Evolutionary conservation across 2,329 filamentous ascomycete species (phyloP), one percentile per base, ranked within the genome.

Genomic region (Fusarium coffeatum): DNA sequence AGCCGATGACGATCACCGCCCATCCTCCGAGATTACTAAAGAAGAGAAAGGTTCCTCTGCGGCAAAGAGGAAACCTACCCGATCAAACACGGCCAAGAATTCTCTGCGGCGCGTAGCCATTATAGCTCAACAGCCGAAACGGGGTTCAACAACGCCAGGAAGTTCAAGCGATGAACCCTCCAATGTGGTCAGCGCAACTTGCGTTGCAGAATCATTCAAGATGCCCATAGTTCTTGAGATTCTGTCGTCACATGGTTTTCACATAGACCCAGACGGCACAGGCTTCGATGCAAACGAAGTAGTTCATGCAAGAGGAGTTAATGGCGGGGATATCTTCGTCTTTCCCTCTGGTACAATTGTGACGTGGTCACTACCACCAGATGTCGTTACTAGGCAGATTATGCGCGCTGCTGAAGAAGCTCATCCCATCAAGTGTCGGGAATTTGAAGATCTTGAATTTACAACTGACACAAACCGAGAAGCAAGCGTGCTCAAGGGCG

Each of bases 281-380:
- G 86, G 84, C 16, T 90, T 91, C 72, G 87, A 90, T 70, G 82
- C 84, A 48, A 83, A 84, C 68, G 88, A 90, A 74, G 88, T 91
- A 8, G 86, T 91, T 50, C 89, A 91, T 75, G 89, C 88, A 9
- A 83, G 87, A 54, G 84, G 85, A 11, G 83, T 86, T 63, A 87
- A 88, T 76, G 85, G 89, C 61, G 94, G 94, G 34, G 96, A 99
- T 80, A 89, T 98, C 53, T 98, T 98, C 77, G 90, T 99, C 59
- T 99, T 99, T 72, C 94, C 95, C 11, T 97, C 94, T 0, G 96
- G 96, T 13, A 97, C 94, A 15, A 87, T 98, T 10, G 96, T 98
- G 8, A 91, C 93, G 25, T 99, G 96, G 96, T 92, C 93, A 8
- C 85, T 98, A 2, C 90, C 93, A 1, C 88, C 93, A 65, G 89